Base-by-base conservation (phyloP, 768 basidiomycete species). In the Auricularia auricula-judae region DNA sequence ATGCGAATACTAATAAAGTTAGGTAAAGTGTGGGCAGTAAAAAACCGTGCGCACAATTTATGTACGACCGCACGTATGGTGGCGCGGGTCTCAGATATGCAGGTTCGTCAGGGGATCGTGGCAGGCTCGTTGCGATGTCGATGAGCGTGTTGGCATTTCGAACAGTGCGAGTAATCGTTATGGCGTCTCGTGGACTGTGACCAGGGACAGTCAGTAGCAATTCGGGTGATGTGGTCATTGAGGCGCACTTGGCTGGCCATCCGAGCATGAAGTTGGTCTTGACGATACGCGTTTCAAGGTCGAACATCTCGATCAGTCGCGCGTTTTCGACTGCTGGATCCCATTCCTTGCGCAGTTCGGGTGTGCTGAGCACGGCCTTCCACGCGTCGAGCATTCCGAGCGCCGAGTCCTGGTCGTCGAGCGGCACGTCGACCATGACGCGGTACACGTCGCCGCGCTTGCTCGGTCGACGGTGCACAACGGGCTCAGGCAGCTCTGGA, bases 241-340 rank as follows among this genome's bases (percentile, higher is more conserved):
- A 42, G 14, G 82, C 92, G 71, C 72, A 96, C 94, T 88, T 94
- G 64, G 93, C 94, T 64, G 96, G 96, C 96, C 96, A 99, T 1
- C 96, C 96, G 10, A 99, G 76, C 5, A 87, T 86, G 72, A 92
- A 98, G 67, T 93, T 91, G 0, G 93, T 97, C 77, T 91, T 93
- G 23, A 83, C 82, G 71, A 99, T 88, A 66, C 93, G 79, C 7
- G 93, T 96, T 66, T 83, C 82, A 47, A 85, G 84, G 74, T 97
- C 95, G 64, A 96, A 84, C 76, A 91, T 80, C 75, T 98, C 94
- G 47, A 98, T 76, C 16, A 93, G 76, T 68, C 85, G 84, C 0
- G 93, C 86, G 58, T 85, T 83, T 68, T 95, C 91, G 18, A 97
- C 96, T 43, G 94, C 88, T 29, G 92, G 91, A 73, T 98, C 96